phyloP scores from a whole-genome alignment of 306 rosid genomes.

The Ochetophila trinervis region DNA sequence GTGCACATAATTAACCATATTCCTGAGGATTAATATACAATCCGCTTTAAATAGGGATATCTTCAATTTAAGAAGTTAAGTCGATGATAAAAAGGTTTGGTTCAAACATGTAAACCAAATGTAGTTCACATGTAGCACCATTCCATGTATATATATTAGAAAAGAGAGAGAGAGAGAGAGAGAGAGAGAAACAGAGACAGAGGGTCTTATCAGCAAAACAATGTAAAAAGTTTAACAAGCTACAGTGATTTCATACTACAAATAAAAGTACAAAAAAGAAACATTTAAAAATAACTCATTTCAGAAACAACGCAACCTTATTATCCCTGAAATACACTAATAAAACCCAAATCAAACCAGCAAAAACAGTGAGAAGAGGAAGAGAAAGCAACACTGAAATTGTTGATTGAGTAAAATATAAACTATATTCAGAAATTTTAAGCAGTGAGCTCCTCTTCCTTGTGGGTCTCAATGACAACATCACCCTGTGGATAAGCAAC shows the following conservation, averaged over 20 bases:
- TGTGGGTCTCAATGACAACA: slow-evolving; percentile 70
- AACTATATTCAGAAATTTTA: slow-evolving; percentile 9
- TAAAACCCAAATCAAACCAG: slow-evolving; percentile 10
- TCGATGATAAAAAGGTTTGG: too few species aligned
- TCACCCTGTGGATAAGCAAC: slow-evolving; percentile 60
- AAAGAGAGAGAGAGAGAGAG: background rate
- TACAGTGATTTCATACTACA: slow-evolving; percentile 28
- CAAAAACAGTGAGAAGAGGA: background rate
- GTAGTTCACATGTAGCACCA: too few species aligned
- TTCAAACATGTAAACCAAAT: too few species aligned
- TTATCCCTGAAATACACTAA: slow-evolving; percentile 13
- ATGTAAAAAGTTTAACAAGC: slow-evolving; percentile 6
- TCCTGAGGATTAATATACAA: too few species aligned
- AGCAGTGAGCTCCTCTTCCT: slow-evolving; percentile 67
- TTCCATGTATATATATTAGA: background rate
- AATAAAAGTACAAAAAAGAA: slow-evolving; percentile 13
- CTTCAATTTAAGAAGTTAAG: too few species aligned
- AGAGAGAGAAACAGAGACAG: background rate
- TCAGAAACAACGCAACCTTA: slow-evolving; percentile 16
- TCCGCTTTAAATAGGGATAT: too few species aligned
- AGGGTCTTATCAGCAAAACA: too few species aligned
- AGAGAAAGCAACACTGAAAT: background rate
- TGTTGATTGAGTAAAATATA: background rate
- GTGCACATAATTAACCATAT: background rate
- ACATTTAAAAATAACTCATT: slow-evolving; percentile 13